phyloP scores from a whole-genome alignment of 2,329 filamentous ascomycete species.

The Fusarium mundagurra region DNA sequence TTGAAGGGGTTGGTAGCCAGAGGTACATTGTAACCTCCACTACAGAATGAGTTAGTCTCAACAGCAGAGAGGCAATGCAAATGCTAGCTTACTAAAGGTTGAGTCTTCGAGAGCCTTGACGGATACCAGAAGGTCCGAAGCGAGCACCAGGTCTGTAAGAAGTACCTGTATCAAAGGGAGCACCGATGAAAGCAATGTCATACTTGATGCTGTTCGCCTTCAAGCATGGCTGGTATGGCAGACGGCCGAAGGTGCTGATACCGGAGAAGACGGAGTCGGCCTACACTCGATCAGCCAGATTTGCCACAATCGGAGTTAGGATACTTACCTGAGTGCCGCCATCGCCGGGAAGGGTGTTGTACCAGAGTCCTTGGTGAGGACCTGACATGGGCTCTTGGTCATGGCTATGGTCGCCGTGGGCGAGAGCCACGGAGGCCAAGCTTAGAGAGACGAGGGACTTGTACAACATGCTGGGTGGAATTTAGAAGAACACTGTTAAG shows the following conservation, averaged over 20 bases:
- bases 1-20: slow-evolving; percentile 83
- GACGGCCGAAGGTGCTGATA: slow-evolving; percentile 84
- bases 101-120: slow-evolving; percentile 84
- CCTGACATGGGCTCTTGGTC: slow-evolving; percentile 71
- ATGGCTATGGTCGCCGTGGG: slow-evolving; percentile 63
- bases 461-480: slow-evolving; percentile 40
- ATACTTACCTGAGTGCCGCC: slow-evolving; percentile 77
- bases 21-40: slow-evolving; percentile 88
- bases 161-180: slow-evolving; percentile 87
- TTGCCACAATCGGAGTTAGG: rapidly evolving
- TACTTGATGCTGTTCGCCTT: slow-evolving; percentile 64
- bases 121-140: slow-evolving; percentile 85
- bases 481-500: neutral
- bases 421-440: slow-evolving; percentile 61
- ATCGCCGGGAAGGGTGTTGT: slow-evolving; percentile 83
- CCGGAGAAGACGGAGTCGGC: slow-evolving; percentile 90
- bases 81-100: slow-evolving; percentile 79
- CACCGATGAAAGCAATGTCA: slow-evolving; percentile 87
- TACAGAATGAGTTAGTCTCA: slow-evolving; percentile 47
- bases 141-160: slow-evolving; percentile 86
- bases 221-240: slow-evolving; percentile 82
- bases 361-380: slow-evolving; percentile 81
- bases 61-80: rapidly evolving
- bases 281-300: slow-evolving; percentile 50
- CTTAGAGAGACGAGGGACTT: slow-evolving; percentile 48